These are phyloP conservation scores for Dalbergia cultrata DNA, from an alignment of 306 rosid species.

Conservation along the genomic window DNA sequence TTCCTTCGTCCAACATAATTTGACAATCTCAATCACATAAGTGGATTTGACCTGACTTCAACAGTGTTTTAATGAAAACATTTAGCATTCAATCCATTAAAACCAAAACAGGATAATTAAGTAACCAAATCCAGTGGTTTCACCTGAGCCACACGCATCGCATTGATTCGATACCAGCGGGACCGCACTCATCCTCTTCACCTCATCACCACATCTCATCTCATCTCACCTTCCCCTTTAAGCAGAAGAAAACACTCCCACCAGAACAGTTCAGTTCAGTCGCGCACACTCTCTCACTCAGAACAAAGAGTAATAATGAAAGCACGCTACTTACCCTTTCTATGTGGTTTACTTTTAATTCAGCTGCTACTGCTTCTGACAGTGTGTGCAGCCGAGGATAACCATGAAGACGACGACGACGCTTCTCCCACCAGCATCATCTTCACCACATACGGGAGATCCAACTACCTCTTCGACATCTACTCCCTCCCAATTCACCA, in stretches of 20 bases:
- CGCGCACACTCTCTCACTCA: neutral
- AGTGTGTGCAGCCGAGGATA: constrained; percentile 21
- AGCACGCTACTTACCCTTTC: neutral
- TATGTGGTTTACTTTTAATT: constrained; percentile 19
- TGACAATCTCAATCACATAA: too few species aligned
- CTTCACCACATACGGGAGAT: constrained; percentile 79
- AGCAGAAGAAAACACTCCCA: neutral
- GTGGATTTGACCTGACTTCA: too few species aligned
- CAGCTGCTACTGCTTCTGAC: neutral
- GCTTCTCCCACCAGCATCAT: constrained; percentile 55
- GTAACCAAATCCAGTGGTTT: too few species aligned
- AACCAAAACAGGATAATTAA: too few species aligned
- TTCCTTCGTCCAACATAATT: too few species aligned
- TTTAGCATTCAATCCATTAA: too few species aligned
- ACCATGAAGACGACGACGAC: neutral
- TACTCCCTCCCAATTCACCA: constrained; percentile 59
- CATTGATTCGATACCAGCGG: neutral
- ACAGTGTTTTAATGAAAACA: too few species aligned
- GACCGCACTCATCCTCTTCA: constrained; percentile 4
- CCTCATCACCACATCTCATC: neutral
- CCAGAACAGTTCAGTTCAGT: neutral
- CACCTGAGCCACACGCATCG: neutral
- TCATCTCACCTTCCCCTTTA: neutral
- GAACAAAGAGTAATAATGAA: constrained; percentile 39
- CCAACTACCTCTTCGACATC: constrained; percentile 69